A percentile compares a stretch with the other conserved stretches of the same genome.
Conservation (phyloP, 495 filamentous ascomycete species). For the Annulohypoxylon moriforme region DNA sequence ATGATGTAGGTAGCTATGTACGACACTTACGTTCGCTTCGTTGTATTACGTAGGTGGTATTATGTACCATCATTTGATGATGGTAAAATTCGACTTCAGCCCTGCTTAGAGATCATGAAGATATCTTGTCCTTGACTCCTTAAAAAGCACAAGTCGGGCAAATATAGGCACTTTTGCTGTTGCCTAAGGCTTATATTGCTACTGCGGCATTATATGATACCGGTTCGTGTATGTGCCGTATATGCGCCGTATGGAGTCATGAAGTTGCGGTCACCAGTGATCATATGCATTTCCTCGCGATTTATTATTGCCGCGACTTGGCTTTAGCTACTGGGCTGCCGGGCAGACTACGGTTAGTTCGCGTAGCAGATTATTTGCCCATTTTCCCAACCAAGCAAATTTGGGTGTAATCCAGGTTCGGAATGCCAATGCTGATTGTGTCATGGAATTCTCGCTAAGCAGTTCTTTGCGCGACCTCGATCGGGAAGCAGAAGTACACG, state of each 20-base stretch:
- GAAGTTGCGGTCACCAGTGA: neutral
- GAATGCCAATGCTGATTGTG: neutral
- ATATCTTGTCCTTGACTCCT: neutral
- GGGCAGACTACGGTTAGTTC: neutral
- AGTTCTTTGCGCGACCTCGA: neutral
- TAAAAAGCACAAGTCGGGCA: neutral
- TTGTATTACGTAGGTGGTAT: slow-evolving; percentile 4
- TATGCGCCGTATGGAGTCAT: neutral
- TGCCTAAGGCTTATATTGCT: neutral
- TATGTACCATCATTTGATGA: slow-evolving; percentile 7
- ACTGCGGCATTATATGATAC: neutral
- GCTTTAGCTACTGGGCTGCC: neutral
- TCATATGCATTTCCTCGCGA: neutral
- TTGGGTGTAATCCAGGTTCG: neutral
- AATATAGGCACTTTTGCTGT: no score
- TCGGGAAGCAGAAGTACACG: neutral
- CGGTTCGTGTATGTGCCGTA: neutral
- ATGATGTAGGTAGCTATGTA: slow-evolving; percentile 24
- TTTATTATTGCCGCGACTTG: neutral
- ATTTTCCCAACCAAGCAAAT: neutral
- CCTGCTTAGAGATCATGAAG: neutral
- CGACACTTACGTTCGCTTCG: neutral
- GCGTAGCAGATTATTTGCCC: neutral
- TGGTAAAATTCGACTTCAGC: neutral
- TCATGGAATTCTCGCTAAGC: neutral